These are phyloP conservation scores for Tetrastigma voinierianum DNA, from an alignment of 164 flowering plant genomes.

Conservation along the genomic window DNA sequence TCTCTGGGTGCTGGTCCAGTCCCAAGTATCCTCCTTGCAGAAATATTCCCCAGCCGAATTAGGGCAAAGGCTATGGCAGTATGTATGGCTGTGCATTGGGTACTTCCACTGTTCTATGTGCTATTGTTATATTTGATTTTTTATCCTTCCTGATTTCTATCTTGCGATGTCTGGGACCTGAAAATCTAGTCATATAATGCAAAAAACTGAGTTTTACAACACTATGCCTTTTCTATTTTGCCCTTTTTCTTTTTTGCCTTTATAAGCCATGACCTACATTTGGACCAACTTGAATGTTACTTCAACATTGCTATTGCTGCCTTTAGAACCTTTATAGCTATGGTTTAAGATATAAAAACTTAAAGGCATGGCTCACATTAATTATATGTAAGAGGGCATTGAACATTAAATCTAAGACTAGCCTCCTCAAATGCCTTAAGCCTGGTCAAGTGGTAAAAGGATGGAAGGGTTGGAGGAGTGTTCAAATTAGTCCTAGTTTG, in stretches of 20 bases:
- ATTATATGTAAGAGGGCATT: background rate
- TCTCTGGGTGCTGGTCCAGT: constrained; percentile 56
- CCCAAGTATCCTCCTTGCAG: constrained; percentile 63
- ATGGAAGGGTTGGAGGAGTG: no score
- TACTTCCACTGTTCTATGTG: constrained; percentile 16
- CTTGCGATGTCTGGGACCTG: background rate
- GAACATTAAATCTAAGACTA: background rate
- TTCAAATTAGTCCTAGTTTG: no score
- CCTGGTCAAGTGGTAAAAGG: no score
- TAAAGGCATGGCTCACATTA: no score
- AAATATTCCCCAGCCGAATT: constrained; percentile 76
- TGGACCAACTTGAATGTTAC: no score
- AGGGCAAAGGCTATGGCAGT: constrained; percentile 94
- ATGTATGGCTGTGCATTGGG: constrained; percentile 94
- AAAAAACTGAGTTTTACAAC: no score
- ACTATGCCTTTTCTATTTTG: no score
- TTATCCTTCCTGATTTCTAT: background rate
- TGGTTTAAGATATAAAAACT: no score
- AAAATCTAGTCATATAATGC: background rate
- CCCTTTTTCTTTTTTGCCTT: no score
- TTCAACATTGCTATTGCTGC: no score
- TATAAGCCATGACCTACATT: no score
- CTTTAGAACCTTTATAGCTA: no score
- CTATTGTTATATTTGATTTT: constrained; percentile 6
- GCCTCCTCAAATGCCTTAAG: background rate